A percentile compares a stretch with the other conserved stretches of the same genome.
phyloP scores from a whole-genome alignment of 305 asterid species.

The Rubia balearica region DNA sequence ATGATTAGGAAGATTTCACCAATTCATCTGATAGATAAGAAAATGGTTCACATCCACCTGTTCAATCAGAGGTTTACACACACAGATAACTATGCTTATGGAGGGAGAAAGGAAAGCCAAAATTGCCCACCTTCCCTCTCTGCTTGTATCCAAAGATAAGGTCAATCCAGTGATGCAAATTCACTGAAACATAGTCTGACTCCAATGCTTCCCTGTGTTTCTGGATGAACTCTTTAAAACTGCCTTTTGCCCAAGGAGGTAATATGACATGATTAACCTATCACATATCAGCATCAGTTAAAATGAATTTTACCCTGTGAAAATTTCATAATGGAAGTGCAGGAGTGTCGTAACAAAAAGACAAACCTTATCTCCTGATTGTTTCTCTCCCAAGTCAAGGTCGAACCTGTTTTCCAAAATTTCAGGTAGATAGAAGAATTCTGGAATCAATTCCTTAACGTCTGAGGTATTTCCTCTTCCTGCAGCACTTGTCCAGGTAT shows the following conservation, averaged over 20 bases:
- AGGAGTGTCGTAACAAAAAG: conserved; percentile 12
- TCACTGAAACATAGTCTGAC: conserved; percentile 89
- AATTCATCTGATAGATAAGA: not conserved
- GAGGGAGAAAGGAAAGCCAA: conserved; percentile 6
- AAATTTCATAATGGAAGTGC: conserved; percentile 8
- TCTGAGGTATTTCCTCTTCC: conserved; percentile 98
- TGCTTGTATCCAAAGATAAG: conserved; percentile 94
- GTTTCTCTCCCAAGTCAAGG: conserved; percentile 99
- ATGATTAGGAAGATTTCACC: not conserved
- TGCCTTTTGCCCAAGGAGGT: conserved; percentile 98
- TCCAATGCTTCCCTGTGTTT: conserved; percentile 98
- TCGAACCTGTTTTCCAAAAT: conserved; percentile 79
- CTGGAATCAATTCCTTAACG: conserved; percentile 97
- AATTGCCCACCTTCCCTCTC: conserved; percentile 85
- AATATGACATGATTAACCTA: conserved; percentile 89
- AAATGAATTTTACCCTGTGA: conserved; percentile 21
- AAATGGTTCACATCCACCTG: not conserved
- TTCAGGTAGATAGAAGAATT: conserved; percentile 95
- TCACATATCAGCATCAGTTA: conserved; percentile 19
- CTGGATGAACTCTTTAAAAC: conserved; percentile 82
- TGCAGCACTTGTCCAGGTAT: conserved; percentile 98
- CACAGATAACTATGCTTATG: not conserved
- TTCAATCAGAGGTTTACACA: not conserved
- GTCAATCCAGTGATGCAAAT: conserved; percentile 99
- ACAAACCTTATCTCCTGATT: conserved; percentile 97